A percentile compares a stretch with the other conserved stretches of the same genome.
Evolutionary conservation across 83 land plant genomes (phyloP).

Genomic region (Diphasiastrum complanatum): DNA sequence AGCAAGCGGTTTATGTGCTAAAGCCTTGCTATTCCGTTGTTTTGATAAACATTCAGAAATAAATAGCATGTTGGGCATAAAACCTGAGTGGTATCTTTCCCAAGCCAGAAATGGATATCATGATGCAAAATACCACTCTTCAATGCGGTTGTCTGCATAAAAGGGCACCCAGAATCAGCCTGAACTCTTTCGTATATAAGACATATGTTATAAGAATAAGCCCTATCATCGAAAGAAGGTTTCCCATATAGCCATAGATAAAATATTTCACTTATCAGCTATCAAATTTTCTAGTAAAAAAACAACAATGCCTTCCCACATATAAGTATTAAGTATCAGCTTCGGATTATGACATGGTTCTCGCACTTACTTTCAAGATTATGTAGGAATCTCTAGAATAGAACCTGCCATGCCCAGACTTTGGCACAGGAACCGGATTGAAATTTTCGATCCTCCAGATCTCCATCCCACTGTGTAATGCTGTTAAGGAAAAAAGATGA

Average conservation of each 20-base stretch:
- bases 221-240: neutral
- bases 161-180: neutral
- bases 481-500: constrained; percentile 1
- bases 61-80: neutral
- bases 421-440: constrained; percentile 61
- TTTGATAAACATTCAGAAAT: neutral
- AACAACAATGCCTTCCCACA: neutral
- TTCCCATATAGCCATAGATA: neutral
- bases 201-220: neutral
- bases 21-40: neutral
- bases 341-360: too few relatives aligned
- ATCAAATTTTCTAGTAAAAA: neutral
- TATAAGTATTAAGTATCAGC: too few relatives aligned
- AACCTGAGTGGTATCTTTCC: constrained; percentile 22
- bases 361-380: constrained; percentile 49
- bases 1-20: neutral
- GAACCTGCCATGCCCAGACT: constrained; percentile 69
- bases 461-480: constrained; percentile 54
- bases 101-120: constrained; percentile 28
- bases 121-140: constrained; percentile 20
- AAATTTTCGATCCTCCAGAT: constrained; percentile 92
- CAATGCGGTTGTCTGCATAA: constrained; percentile 14
- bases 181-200: neutral
- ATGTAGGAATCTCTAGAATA: constrained; percentile 81
- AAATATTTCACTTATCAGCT: neutral